These are phyloP conservation scores for Pichia ethanolica DNA, from an alignment of 805 yeast genomes.

Conservation along the genomic window DNA sequence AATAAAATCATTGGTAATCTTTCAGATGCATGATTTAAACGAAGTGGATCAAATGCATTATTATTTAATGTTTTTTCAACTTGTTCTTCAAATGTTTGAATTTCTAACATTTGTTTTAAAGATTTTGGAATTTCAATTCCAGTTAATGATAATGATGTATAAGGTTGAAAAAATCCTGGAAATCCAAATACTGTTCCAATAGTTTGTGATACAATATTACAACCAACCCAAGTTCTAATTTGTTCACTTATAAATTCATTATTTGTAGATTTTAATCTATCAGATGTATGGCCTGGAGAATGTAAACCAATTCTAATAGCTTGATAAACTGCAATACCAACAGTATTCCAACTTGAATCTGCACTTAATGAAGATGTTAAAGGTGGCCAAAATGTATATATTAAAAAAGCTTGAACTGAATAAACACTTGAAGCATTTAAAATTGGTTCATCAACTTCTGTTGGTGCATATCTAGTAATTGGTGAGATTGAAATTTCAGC, in stretches of 20 bases:
- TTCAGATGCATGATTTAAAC: conserved; percentile 60
- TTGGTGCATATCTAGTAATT: conserved; percentile 73
- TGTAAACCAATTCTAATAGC: conserved; percentile 91
- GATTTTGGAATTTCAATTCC: conserved; percentile 1
- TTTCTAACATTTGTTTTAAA: conserved; percentile 72
- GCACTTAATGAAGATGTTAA: conserved; percentile 90
- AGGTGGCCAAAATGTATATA: conserved; percentile 95
- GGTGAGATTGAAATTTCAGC: conserved; percentile 90
- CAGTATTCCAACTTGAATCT: conserved; percentile 92
- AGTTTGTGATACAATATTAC: conserved; percentile 83
- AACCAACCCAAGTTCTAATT: conserved; percentile 85
- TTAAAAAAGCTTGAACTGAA: conserved; percentile 85
- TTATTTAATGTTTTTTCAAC: conserved; percentile 70
- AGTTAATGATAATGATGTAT: conserved; percentile 42
- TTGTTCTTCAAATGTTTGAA: conserved; percentile 82
- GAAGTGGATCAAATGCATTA: conserved; percentile 58
- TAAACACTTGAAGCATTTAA: conserved; percentile 86
- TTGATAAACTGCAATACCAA: conserved; percentile 87
- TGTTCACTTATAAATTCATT: conserved; percentile 61
- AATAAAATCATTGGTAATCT: conserved; percentile 68
- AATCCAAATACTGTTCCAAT: conserved; percentile 91
- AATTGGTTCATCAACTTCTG: conserved; percentile 72
- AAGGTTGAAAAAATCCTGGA: conserved; percentile 87
- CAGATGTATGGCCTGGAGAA: conserved; percentile 57
- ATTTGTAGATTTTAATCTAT: conserved; percentile 39